Evolutionary conservation across 805 yeast genomes (phyloP).

Genomic region (Ogataea henricii): DNA sequence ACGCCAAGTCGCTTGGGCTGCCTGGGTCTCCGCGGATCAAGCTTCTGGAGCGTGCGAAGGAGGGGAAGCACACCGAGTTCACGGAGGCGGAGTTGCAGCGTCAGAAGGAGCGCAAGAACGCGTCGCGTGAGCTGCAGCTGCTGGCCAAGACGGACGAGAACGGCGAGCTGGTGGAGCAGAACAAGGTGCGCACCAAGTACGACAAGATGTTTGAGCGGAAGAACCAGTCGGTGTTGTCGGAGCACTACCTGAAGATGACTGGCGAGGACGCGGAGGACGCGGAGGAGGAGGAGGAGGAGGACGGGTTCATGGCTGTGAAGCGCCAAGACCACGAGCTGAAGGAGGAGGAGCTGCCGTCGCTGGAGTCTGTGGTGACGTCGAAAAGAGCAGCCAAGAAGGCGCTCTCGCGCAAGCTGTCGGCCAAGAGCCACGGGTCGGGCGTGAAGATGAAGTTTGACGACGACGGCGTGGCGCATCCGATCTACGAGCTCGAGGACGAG

Average conservation of each 20-base stretch:
- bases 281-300: constrained; percentile 70
- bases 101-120: constrained; percentile 75
- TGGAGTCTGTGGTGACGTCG: constrained; percentile 63
- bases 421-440: constrained; percentile 63
- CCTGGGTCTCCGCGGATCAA: constrained; percentile 97
- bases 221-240: constrained; percentile 89
- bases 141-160: constrained; percentile 61
- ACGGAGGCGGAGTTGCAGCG: constrained; percentile 39
- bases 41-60: constrained; percentile 48
- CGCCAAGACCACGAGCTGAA: constrained; percentile 71
- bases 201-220: constrained; percentile 95
- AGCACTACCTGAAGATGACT: constrained; percentile 79
- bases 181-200: constrained; percentile 76
- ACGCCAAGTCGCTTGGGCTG: constrained; percentile 84
- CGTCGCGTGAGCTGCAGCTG: constrained; percentile 66
- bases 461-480: constrained; percentile 88
- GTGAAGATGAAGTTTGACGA: constrained; percentile 88
- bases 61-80: constrained; percentile 40
- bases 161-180: constrained; percentile 54
- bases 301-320: constrained; percentile 79
- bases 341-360: constrained; percentile 65
- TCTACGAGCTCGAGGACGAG: constrained; percentile 89
- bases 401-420: constrained; percentile 75
- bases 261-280: constrained; percentile 42
- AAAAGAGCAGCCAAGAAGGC: constrained; percentile 86